Percentiles rank a stretch among this genome's conserved stretches.
These are phyloP conservation scores for Sarocladium kiliense DNA, from an alignment of 2,329 filamentous ascomycete genomes.

Conservation along the genomic window DNA sequence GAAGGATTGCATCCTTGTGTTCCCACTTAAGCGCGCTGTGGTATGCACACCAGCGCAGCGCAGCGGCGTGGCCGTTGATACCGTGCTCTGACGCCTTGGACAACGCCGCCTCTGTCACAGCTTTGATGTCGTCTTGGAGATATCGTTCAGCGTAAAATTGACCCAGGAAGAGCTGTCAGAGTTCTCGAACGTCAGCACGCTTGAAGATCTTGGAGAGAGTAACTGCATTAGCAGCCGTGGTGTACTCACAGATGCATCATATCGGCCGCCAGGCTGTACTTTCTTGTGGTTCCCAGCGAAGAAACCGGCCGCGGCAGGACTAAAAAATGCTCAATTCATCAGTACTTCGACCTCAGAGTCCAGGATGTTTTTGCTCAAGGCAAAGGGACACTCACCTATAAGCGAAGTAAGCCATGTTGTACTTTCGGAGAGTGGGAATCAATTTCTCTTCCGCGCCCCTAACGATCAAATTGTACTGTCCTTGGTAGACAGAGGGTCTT, in stretches of 20 bases:
- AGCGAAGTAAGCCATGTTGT: constrained; percentile 37
- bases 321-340: background rate
- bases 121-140: constrained; percentile 20
- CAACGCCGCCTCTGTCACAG: constrained; percentile 20
- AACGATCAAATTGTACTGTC: constrained; percentile 40
- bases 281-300: constrained; percentile 21
- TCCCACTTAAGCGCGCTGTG: constrained; percentile 26
- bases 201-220: too few relatives aligned
- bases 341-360: background rate
- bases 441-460: constrained; percentile 35
- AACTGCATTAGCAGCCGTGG: background rate
- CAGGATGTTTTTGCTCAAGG: too few relatives aligned
- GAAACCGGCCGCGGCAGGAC: constrained; percentile 12
- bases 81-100: constrained; percentile 24
- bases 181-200: background rate
- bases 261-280: constrained; percentile 16
- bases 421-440: constrained; percentile 34
- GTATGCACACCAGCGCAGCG: constrained; percentile 34
- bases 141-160: constrained; percentile 21
- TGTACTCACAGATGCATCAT: constrained; percentile 18
- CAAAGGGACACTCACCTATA: too few relatives aligned
- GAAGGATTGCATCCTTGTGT: constrained; percentile 29
- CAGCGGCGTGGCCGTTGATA: constrained; percentile 32
- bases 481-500: constrained; percentile 40
- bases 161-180: constrained; percentile 15